A percentile compares a stretch with the other conserved stretches of the same genome.
phyloP scores from a whole-genome alignment of 2,329 filamentous ascomycete species.

The Aureobasidium melanogenum region DNA sequence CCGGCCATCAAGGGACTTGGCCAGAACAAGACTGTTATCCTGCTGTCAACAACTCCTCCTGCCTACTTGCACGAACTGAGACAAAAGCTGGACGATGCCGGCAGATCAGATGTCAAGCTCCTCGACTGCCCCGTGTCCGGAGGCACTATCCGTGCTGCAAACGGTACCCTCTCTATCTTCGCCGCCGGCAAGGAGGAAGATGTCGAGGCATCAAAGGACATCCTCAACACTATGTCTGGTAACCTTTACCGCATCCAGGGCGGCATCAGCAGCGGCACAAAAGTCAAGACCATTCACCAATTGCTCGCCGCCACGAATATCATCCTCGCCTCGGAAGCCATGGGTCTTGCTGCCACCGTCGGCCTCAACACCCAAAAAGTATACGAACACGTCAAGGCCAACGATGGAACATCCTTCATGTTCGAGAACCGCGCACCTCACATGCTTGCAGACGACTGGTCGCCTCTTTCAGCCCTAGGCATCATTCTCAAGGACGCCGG shows the following conservation, averaged over 20 bases:
- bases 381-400: slow-evolving; percentile 38
- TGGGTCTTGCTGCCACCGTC: slow-evolving; percentile 46
- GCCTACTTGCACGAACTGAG: slow-evolving; percentile 55
- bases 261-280: slow-evolving; percentile 44
- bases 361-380: slow-evolving; percentile 44
- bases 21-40: slow-evolving; percentile 50
- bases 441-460: slow-evolving; percentile 44
- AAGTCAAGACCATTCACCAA: slow-evolving; percentile 51
- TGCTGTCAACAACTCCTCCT: slow-evolving; percentile 64
- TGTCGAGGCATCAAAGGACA: slow-evolving; percentile 46
- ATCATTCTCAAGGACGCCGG: slow-evolving; percentile 43
- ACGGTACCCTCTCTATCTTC: slow-evolving; percentile 69
- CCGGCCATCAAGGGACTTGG: slow-evolving; percentile 48
- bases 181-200: slow-evolving; percentile 48
- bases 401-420: slow-evolving; percentile 42
- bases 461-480: slow-evolving; percentile 34
- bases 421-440: slow-evolving; percentile 48
- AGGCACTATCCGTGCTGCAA: slow-evolving; percentile 57
- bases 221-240: slow-evolving; percentile 57
- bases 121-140: slow-evolving; percentile 68
- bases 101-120: slow-evolving; percentile 54
- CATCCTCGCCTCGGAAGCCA: slow-evolving; percentile 45
- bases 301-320: slow-evolving; percentile 52
- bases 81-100: slow-evolving; percentile 44
- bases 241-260: slow-evolving; percentile 52